These are phyloP conservation scores for Pleurotus cornucopiae DNA, from an alignment of 768 basidiomycete genomes.

Conservation along the genomic window DNA sequence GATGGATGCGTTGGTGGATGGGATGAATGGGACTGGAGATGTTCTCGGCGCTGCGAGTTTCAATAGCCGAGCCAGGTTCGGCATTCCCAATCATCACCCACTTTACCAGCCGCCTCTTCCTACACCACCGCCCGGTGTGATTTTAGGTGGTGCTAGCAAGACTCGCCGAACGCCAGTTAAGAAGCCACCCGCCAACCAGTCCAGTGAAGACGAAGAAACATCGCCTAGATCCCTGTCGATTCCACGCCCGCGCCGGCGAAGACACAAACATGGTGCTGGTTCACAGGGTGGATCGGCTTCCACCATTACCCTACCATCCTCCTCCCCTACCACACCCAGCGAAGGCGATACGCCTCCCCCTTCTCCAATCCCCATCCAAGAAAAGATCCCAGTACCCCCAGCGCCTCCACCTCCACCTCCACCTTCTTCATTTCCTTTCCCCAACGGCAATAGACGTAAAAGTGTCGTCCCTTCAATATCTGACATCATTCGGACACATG, in stretches of 20 bases:
- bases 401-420: slow-evolving; percentile 7
- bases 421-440: slow-evolving; percentile 17
- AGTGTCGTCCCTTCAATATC: slow-evolving; percentile 75
- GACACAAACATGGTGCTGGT: slow-evolving; percentile 23
- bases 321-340: slow-evolving; percentile 13
- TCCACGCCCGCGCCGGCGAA: slow-evolving; percentile 30
- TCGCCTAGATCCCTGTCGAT: slow-evolving; percentile 21
- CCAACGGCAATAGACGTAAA: slow-evolving; percentile 30
- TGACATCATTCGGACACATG: slow-evolving; percentile 81
- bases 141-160: slow-evolving; percentile 52
- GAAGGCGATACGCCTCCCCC: slow-evolving; percentile 11
- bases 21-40: slow-evolving; percentile 74
- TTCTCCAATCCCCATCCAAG: slow-evolving; percentile 9
- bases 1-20: slow-evolving; percentile 86
- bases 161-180: slow-evolving; percentile 17
- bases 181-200: slow-evolving; percentile 25
- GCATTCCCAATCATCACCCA: slow-evolving; percentile 62
- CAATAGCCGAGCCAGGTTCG: slow-evolving; percentile 49
- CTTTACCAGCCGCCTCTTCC: slow-evolving; percentile 82
- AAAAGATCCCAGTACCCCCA: background rate
- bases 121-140: slow-evolving; percentile 75
- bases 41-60: slow-evolving; percentile 37
- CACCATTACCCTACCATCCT: slow-evolving; percentile 13
- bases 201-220: slow-evolving; percentile 50
- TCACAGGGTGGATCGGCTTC: slow-evolving; percentile 24